phyloP scores from a whole-genome alignment of 2,329 filamentous ascomycete genomes.

The Pezizomycotina sp. region DNA sequence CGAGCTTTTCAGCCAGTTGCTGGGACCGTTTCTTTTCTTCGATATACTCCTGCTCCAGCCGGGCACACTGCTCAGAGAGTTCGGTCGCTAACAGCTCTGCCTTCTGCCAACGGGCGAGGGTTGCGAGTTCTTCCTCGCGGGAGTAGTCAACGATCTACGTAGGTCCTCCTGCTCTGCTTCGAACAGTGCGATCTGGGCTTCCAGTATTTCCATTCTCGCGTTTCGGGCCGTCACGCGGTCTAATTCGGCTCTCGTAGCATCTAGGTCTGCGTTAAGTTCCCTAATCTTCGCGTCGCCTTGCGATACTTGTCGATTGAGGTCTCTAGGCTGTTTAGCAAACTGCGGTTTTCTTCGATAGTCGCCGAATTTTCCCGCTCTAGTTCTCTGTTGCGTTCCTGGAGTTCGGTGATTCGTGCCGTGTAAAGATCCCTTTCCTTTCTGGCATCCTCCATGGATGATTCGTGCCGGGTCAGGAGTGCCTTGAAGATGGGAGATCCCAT shows the following conservation, averaged over 20 bases:
- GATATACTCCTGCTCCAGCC: conserved; percentile 57
- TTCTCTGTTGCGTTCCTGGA: conserved; percentile 56
- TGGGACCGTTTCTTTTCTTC: conserved; percentile 22
- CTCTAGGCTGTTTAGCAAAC: conserved; percentile 69
- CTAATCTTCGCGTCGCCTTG: conserved; percentile 69
- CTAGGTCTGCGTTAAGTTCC: conserved; percentile 36
- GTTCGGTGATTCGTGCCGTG: conserved; percentile 51
- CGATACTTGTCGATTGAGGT: conserved; percentile 60
- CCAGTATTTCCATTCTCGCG: conserved; percentile 57
- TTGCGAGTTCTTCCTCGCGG: conserved; percentile 59
- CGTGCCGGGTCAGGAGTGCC: conserved; percentile 81
- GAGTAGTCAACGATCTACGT: conserved; percentile 50
- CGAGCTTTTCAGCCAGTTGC: conserved; percentile 56
- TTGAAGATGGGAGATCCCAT: conserved; percentile 29
- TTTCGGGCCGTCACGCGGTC: conserved; percentile 32
- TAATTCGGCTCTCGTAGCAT: conserved; percentile 24
- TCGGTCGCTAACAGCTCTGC: conserved; percentile 64
- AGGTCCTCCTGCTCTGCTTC: conserved; percentile 67
- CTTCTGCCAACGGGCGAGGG: conserved; percentile 67
- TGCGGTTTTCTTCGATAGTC: conserved; percentile 68
- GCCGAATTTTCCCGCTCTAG: conserved; percentile 62
- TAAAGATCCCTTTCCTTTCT: conserved; percentile 68
- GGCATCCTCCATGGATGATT: conserved; percentile 83
- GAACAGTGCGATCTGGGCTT: conserved; percentile 60
- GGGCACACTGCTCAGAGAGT: conserved; percentile 73